These are phyloP conservation scores for Kwoniella dendrophila DNA, from an alignment of 768 basidiomycete species.

Conservation along the genomic window DNA sequence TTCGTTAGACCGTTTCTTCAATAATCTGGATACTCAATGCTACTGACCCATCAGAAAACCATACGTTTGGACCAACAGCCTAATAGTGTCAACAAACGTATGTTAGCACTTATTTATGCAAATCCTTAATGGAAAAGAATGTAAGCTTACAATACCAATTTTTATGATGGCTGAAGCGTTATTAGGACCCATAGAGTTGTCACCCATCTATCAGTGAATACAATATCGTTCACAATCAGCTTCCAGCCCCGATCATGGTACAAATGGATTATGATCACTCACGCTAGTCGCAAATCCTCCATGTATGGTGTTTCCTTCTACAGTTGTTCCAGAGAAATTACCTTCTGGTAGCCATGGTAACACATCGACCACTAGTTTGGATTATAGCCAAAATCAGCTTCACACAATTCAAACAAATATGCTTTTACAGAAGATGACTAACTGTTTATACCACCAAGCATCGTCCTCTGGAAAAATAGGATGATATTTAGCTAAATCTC, in stretches of 20 bases:
- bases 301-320: conserved; percentile 42
- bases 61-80: conserved; percentile 42
- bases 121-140: background rate
- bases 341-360: conserved; percentile 45
- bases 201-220: conserved; percentile 27
- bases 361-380: conserved; percentile 51
- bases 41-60: conserved; percentile 34
- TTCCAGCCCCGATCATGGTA: background rate
- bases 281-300: conserved; percentile 47
- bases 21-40: too few species aligned
- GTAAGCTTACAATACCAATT: conserved; percentile 42
- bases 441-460: conserved; percentile 50
- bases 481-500: background rate
- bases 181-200: conserved; percentile 33
- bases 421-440: background rate
- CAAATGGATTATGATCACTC: conserved; percentile 3
- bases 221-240: background rate
- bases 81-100: background rate
- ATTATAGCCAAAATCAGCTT: background rate
- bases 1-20: background rate
- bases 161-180: conserved; percentile 48
- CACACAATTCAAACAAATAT: background rate
- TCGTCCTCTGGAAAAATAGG: conserved; percentile 25
- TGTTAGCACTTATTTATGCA: too few species aligned
- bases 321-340: conserved; percentile 40